These are phyloP conservation scores for Mucor piriformis DNA, from an alignment of 371 early-diverging fungal genomes.

Conservation along the genomic window DNA sequence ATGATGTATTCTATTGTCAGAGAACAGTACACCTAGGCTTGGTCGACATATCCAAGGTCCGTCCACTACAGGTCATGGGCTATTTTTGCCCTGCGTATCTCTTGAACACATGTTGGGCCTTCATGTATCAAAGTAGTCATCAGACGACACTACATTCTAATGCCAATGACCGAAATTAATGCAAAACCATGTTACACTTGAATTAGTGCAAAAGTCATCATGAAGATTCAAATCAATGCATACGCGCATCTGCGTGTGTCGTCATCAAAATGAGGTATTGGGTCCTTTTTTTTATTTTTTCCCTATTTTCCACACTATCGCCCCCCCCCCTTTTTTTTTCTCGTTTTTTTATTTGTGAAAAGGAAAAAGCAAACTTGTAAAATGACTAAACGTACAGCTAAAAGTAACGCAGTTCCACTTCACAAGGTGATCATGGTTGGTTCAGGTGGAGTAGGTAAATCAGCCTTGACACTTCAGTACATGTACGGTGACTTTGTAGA, in stretches of 20 bases:
- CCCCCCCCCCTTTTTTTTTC: not conserved
- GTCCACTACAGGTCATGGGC: too few species aligned
- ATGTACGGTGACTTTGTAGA: constrained; percentile 93
- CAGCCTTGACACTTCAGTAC: constrained; percentile 84
- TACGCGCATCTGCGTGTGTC: not conserved
- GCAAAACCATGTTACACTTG: too few species aligned
- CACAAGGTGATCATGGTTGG: constrained; percentile 92
- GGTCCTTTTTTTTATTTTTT: not conserved
- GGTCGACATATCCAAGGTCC: too few species aligned
- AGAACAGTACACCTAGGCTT: too few species aligned
- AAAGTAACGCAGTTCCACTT: constrained; percentile 61
- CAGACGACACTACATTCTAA: too few species aligned
- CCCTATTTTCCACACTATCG: not conserved
- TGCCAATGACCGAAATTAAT: too few species aligned
- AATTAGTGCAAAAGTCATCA: too few species aligned
- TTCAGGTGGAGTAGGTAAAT: constrained; percentile 90
- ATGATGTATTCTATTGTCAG: too few species aligned
- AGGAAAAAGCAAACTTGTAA: too few species aligned
- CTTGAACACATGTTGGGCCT: too few species aligned
- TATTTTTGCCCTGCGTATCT: too few species aligned
- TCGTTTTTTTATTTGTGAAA: not conserved
- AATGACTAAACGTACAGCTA: constrained; percentile 41
- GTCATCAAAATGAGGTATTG: not conserved
- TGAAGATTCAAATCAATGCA: not conserved
- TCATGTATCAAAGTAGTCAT: too few species aligned